phyloP scores from a whole-genome alignment of 1,284 basidiomycete genomes.

The Marasmius fiardii region DNA sequence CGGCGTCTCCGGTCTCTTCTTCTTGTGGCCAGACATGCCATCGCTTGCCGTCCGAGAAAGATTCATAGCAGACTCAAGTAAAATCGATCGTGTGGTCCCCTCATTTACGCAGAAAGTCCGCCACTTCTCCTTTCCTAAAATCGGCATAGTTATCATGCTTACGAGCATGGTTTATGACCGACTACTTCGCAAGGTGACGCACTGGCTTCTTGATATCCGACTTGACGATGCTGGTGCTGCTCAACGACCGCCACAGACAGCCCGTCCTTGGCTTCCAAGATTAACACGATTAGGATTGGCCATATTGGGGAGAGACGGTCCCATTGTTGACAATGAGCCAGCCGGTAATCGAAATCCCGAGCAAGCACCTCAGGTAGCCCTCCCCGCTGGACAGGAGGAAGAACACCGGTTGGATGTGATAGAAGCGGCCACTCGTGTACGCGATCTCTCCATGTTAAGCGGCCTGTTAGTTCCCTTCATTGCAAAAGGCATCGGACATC shows the following conservation, averaged over 20 bases:
- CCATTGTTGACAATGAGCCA: not conserved
- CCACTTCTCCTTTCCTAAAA: slow-evolving; percentile 2
- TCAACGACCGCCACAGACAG: not conserved
- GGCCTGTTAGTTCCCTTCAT: slow-evolving; percentile 12
- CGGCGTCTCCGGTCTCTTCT: slow-evolving; percentile 7
- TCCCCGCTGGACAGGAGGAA: not conserved
- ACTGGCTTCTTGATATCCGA: slow-evolving; percentile 11
- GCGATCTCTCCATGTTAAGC: slow-evolving; percentile 5
- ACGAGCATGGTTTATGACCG: slow-evolving; percentile 7
- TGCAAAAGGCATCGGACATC: slow-evolving; percentile 12
- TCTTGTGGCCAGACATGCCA: slow-evolving; percentile 10
- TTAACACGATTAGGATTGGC: not conserved
- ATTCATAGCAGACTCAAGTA: slow-evolving; percentile 2
- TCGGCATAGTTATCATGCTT: not conserved
- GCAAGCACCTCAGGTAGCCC: not conserved
- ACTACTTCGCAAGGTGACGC: slow-evolving; percentile 2
- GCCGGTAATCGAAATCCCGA: not conserved
- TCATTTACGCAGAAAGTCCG: not conserved
- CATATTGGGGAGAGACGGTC: not conserved
- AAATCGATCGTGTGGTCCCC: not conserved
- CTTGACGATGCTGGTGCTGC: not conserved
- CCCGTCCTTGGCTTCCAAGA: not conserved
- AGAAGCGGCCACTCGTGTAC: slow-evolving; percentile 5
- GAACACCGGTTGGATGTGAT: not conserved
- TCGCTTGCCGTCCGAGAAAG: slow-evolving; percentile 4